phyloP scores from a whole-genome alignment of 202 grass and related monocot species.

The Carex arenaria region DNA sequence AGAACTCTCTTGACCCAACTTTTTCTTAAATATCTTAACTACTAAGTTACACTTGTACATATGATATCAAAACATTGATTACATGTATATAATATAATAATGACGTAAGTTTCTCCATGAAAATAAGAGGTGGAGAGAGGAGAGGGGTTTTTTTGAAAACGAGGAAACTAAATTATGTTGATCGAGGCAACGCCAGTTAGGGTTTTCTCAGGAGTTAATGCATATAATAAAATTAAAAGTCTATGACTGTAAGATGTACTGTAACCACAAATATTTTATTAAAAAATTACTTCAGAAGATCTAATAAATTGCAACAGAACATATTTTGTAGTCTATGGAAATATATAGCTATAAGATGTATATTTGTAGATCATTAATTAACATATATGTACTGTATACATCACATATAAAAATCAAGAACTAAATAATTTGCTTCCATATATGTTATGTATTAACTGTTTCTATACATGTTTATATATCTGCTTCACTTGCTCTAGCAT shows the following conservation, averaged over 20 bases:
- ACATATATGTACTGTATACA: neutral
- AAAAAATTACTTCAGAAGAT: neutral
- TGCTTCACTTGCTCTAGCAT: conserved; percentile 50
- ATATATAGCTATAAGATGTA: neutral
- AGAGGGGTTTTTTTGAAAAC: neutral
- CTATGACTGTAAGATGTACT: neutral
- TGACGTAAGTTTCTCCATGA: neutral
- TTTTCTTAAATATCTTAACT: conserved; percentile 4
- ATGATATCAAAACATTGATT: neutral
- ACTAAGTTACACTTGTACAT: conserved; percentile 1
- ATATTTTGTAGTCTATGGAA: neutral
- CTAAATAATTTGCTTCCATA: neutral
- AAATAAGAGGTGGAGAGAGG: neutral
- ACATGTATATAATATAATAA: neutral
- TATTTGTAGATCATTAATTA: neutral
- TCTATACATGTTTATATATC: neutral
- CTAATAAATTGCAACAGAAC: too few species aligned
- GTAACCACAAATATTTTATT: neutral
- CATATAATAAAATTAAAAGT: neutral
- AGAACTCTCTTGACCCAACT: conserved; percentile 7
- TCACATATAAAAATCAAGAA: neutral
- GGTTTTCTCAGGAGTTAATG: neutral
- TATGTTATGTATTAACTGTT: neutral
- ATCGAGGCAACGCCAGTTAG: neutral
- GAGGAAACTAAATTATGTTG: neutral